Conservation (phyloP, 768 basidiomycete species). For the Boletus reticulatus region DNA sequence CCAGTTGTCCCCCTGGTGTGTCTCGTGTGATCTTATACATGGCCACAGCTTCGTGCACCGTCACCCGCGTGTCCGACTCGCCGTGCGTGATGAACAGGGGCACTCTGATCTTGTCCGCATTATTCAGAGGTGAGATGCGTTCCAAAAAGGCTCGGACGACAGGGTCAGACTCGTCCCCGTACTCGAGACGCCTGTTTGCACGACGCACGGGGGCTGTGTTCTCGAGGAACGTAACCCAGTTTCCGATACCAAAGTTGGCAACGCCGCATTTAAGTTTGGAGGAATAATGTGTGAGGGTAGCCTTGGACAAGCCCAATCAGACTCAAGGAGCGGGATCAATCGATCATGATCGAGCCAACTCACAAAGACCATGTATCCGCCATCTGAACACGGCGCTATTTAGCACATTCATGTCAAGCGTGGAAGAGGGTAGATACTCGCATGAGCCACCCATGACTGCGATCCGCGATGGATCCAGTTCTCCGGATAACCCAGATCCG, state of each 20-base stretch:
- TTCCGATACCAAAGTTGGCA: slow-evolving; percentile 39
- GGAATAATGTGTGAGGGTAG: slow-evolving; percentile 41
- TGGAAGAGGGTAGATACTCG: slow-evolving; percentile 12
- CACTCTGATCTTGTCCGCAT: slow-evolving; percentile 34
- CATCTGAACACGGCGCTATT: slow-evolving; percentile 23
- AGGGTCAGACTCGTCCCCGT: slow-evolving; percentile 41
- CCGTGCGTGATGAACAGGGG: slow-evolving; percentile 43
- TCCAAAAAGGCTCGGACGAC: slow-evolving; percentile 37
- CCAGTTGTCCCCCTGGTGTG: slow-evolving; percentile 29
- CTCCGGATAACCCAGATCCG: slow-evolving; percentile 28
- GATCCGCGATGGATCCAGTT: slow-evolving; percentile 36
- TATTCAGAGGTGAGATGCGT: slow-evolving; percentile 39
- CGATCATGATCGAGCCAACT: slow-evolving; percentile 7
- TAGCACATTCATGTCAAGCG: not conserved
- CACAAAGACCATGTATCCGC: slow-evolving; percentile 42
- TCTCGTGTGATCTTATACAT: slow-evolving; percentile 36
- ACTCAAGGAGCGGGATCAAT: not conserved
- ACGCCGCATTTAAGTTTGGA: slow-evolving; percentile 39
- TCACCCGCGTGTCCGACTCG: slow-evolving; percentile 39
- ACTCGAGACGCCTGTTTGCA: slow-evolving; percentile 36
- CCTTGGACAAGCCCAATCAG: slow-evolving; percentile 25
- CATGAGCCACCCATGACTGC: slow-evolving; percentile 44
- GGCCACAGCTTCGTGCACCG: slow-evolving; percentile 37
- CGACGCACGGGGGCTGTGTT: slow-evolving; percentile 39
- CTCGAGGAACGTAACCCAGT: slow-evolving; percentile 42